Percentiles rank a stretch among this genome's conserved stretches.
These are phyloP conservation scores for Euphrasia confusa DNA, from an alignment of 257 asterid genomes.

Conservation along the genomic window DNA sequence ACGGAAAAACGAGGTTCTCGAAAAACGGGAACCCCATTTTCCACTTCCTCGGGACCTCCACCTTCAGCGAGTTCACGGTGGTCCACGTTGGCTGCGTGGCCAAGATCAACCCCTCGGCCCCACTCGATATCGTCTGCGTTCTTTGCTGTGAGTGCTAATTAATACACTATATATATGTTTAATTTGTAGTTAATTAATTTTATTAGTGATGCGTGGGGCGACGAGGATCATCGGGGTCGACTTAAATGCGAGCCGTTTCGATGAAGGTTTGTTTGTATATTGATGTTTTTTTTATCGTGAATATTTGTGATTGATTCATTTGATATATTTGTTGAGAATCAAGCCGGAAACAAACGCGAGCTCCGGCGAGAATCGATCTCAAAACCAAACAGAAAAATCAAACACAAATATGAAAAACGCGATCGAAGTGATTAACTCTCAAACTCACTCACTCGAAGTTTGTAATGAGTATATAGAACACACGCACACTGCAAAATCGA, in stretches of 20 bases:
- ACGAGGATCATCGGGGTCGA: conserved; percentile 74
- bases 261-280: conserved; percentile 36
- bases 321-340: too few species aligned
- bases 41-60: conserved; percentile 75
- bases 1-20: conserved; percentile 56
- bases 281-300: background rate
- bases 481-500: too few species aligned
- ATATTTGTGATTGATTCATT: background rate
- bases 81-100: conserved; percentile 74
- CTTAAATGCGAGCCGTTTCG: conserved; percentile 45
- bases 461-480: too few species aligned
- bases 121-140: conserved; percentile 74
- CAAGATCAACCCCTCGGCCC: conserved; percentile 66
- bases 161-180: too few species aligned
- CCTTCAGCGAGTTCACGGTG: conserved; percentile 78
- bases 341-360: too few species aligned
- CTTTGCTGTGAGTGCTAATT: conserved; percentile 77
- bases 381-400: too few species aligned
- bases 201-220: conserved; percentile 52
- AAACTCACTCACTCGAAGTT: too few species aligned
- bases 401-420: too few species aligned
- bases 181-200: background rate
- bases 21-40: conserved; percentile 67
- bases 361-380: too few species aligned
- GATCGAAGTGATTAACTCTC: too few species aligned